Conservation (phyloP, 805 yeast species). For the Starmerella stigmatis region DNA sequence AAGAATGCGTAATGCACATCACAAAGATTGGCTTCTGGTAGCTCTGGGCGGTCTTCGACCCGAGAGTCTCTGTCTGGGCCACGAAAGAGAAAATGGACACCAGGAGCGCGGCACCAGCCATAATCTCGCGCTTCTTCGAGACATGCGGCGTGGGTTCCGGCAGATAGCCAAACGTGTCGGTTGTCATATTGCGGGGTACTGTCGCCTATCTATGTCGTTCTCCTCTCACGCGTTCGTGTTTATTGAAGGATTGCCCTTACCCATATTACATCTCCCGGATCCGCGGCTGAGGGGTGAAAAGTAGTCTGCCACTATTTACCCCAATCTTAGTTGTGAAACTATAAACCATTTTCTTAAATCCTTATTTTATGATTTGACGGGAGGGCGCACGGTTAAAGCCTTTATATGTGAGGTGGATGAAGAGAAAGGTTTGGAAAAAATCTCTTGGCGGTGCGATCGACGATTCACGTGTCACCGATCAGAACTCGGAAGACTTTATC, state of each 20-base stretch:
- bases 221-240: too few relatives aligned
- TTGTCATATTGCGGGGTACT: not conserved
- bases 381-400: too few relatives aligned
- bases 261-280: too few relatives aligned
- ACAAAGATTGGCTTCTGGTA: slow-evolving; percentile 62
- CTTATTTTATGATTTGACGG: too few relatives aligned
- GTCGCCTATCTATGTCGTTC: too few relatives aligned
- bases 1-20: slow-evolving; percentile 56
- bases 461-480: slow-evolving; percentile 19
- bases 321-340: too few relatives aligned
- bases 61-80: slow-evolving; percentile 68
- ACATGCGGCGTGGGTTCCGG: not conserved
- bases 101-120: slow-evolving; percentile 40
- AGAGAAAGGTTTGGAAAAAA: too few relatives aligned
- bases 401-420: too few relatives aligned
- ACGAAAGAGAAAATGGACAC: slow-evolving; percentile 54
- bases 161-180: not conserved
- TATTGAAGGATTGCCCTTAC: too few relatives aligned
- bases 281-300: too few relatives aligned
- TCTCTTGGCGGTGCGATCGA: not conserved
- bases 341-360: too few relatives aligned
- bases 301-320: too few relatives aligned
- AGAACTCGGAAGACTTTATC: slow-evolving; percentile 33
- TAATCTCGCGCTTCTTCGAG: slow-evolving; percentile 32
- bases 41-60: slow-evolving; percentile 48